Conservation (phyloP, 805 yeast genomes). For the Saccharomycopsis malanga region DNA sequence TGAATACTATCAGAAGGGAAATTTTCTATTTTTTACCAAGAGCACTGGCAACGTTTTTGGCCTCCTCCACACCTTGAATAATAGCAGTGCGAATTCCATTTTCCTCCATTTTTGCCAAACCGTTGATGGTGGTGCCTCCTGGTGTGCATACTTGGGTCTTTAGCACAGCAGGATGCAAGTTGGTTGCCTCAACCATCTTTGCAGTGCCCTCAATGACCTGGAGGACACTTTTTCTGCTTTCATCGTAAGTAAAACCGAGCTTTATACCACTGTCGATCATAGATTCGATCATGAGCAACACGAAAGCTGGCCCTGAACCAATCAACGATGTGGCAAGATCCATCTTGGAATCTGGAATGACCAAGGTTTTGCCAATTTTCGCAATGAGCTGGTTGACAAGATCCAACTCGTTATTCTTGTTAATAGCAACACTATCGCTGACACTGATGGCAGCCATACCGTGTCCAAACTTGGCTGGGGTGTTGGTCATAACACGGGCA, state of each 20-base stretch:
- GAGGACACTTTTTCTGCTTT: constrained; percentile 80
- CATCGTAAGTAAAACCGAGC: constrained; percentile 85
- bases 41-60: constrained; percentile 69
- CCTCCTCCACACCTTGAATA: constrained; percentile 83
- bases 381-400: constrained; percentile 38
- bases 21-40: constrained; percentile 51
- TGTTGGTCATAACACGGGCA: constrained; percentile 95
- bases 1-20: no score
- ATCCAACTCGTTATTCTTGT: constrained; percentile 35
- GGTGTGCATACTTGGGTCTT: constrained; percentile 92
- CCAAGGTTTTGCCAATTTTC: constrained; percentile 59
- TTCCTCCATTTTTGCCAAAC: constrained; percentile 87
- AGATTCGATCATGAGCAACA: constrained; percentile 81
- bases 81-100: constrained; percentile 82
- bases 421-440: constrained; percentile 41
- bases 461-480: constrained; percentile 87
- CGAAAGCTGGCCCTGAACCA: constrained; percentile 97
- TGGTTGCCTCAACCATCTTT: constrained; percentile 75
- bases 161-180: constrained; percentile 81
- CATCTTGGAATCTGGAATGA: constrained; percentile 83
- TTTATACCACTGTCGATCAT: constrained; percentile 90
- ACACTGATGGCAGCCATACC: constrained; percentile 94
- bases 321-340: constrained; percentile 93
- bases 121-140: constrained; percentile 97
- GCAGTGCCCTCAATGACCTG: constrained; percentile 94